Evolutionary conservation across 2,329 filamentous ascomycete species (phyloP), one percentile per base, ranked within the genome.

Genomic region (Pseudopithomyces chartarum): DNA sequence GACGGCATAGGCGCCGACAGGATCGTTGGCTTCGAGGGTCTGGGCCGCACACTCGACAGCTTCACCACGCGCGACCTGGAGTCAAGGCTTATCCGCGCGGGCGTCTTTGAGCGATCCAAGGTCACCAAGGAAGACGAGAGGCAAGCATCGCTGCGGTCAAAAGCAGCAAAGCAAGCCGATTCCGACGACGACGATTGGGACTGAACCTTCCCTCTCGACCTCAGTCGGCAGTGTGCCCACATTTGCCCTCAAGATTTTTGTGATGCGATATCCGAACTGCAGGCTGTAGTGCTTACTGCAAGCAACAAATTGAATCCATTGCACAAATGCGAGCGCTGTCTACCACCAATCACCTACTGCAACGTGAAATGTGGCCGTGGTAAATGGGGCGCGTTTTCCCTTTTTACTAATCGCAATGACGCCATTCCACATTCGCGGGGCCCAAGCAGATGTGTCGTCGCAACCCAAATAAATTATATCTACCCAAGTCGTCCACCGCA

Each of bases 1-100:
- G 80, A 85, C 62, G 84, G 84, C 7, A 75, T 83, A 45, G 78
- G 80, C 42, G 80, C 81, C 36, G 84, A 86, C 64, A 76, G 84
- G 23, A 82, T 87, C 34, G 77, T 86, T 54, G 84, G 84, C 1
- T 87, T 87, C 61, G 84, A 86, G 62, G 84, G 84, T 2, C 73
- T 87, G 10, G 82, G 83, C 13, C 79, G 80, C 56, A 81, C 79
- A 42, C 70, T 76, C 32, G 83, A 86, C 63, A 81, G 72, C 3
- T 85, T 87, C 63, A 83, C 79, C 1, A 82, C 82, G 1, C 76
- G 79, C 32, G 82, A 85, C 55, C 69, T 87, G 44, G 84, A 87
- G 62, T 76, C 75, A 0, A 74, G 84, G 49, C 66, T 87, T 34
- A 73, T 86, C 44, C 66, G 69, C n/a, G 77, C 78, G 47, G 81